Base-by-base conservation (phyloP, 768 basidiomycete genomes). In the Mycena polygramma region DNA sequence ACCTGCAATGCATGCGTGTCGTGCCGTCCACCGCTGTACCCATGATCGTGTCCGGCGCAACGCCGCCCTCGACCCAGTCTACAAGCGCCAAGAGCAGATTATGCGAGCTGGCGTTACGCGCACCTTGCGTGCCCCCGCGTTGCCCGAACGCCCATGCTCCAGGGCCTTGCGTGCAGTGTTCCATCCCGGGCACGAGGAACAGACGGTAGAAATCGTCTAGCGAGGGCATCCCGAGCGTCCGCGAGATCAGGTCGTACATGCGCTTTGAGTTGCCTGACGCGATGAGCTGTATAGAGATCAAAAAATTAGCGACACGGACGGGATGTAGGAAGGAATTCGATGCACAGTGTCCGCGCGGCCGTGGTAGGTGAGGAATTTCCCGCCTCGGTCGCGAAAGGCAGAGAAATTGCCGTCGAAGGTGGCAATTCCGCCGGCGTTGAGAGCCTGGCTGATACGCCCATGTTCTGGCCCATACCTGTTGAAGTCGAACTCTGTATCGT, bases 281-380 rank as follows among this genome's bases (percentile, higher is more conserved):
- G 64, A 78, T 77, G 55, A 75, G 43, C 76, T 69, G 54, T 20
- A 53, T n/a, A 30, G 55, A 30, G 58, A 14, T 30, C 7, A 30
- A n/a, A 13, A 57, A 19, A 7, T 22, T 30, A 17, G 51, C 22
- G 15, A 26, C 8, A 11, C 3, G 36, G 1, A 30, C 36, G 8
- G 26, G n/a, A n/a, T n/a, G n/a, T 20, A 11, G 14, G 7, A 11
- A 36, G 0, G 3, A 17, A 39, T 13, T 4, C 37, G 20, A 55
- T 60, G 30, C 24, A 61, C 71, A 4, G 62, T 45, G 36, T 72
- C 71, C 15, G 45, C 35, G 10, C 71, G 71, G 20, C 78, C 77
- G 59, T 75, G 77, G 55, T 75, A 79, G 30, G 75, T 75, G 26
- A 79, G 67, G 39, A 77, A 62, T 63, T 77, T 79, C 11, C 78